These are phyloP conservation scores for Aphanomyces euteiches DNA, from an alignment of 352 stramenopile genomes.

Conservation along the genomic window DNA sequence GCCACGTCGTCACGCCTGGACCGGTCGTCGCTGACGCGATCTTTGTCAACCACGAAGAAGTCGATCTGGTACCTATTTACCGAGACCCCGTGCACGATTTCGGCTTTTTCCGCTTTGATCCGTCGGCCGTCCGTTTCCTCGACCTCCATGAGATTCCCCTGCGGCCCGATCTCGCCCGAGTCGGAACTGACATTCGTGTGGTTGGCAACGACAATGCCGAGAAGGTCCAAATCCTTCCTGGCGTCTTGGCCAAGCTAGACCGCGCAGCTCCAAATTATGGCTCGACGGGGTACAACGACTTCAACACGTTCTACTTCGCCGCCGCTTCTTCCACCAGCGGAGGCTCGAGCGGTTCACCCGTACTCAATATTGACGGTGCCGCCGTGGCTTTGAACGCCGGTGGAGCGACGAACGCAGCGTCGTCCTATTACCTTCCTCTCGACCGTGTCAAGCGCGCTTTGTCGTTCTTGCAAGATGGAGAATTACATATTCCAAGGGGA, in stretches of 20 bases:
- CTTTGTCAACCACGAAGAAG: slow-evolving; percentile 92
- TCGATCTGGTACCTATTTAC: slow-evolving; percentile 86
- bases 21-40: slow-evolving; percentile 82
- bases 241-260: slow-evolving; percentile 87
- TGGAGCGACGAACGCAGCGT: slow-evolving; percentile 77
- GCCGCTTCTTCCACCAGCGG: slow-evolving; percentile 82
- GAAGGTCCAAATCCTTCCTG: slow-evolving; percentile 87
- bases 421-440: slow-evolving; percentile 89
- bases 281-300: slow-evolving; percentile 86
- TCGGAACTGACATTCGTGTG: slow-evolving; percentile 88
- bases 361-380: slow-evolving; percentile 82
- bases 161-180: slow-evolving; percentile 75
- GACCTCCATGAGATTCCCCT: slow-evolving; percentile 82
- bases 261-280: slow-evolving; percentile 88
- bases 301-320: slow-evolving; percentile 91
- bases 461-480: slow-evolving; percentile 46
- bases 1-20: slow-evolving; percentile 87
- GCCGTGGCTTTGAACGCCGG: slow-evolving; percentile 90
- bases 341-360: slow-evolving; percentile 82
- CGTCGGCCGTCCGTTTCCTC: slow-evolving; percentile 84
- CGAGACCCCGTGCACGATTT: slow-evolving; percentile 91
- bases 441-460: slow-evolving; percentile 83
- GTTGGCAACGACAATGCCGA: slow-evolving; percentile 90
- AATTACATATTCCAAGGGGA: slow-evolving; percentile 50
- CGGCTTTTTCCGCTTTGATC: slow-evolving; percentile 89